These are phyloP conservation scores for Leccinum solheimii DNA, from an alignment of 1,284 basidiomycete species.

Conservation along the genomic window DNA sequence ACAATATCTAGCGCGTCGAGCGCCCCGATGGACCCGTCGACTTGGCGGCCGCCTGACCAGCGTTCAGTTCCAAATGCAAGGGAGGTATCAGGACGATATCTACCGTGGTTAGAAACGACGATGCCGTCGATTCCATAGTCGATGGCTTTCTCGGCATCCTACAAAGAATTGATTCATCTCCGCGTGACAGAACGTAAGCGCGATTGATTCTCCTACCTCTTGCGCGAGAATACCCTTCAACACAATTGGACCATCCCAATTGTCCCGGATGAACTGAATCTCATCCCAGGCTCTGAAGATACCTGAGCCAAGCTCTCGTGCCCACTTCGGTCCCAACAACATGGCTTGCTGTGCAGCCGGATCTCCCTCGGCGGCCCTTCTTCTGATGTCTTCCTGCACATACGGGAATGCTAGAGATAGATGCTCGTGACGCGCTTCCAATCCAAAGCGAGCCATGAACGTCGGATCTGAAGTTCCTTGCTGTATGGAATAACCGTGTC, in stretches of 20 bases:
- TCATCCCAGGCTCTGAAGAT: conserved; percentile 65
- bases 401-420: conserved; percentile 57
- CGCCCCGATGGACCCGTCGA: conserved; percentile 77
- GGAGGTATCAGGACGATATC: conserved; percentile 9
- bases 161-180: neutral
- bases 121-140: conserved; percentile 73
- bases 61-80: neutral
- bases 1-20: conserved; percentile 68
- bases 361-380: conserved; percentile 46
- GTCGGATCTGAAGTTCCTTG: conserved; percentile 68
- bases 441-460: conserved; percentile 58
- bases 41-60: conserved; percentile 67
- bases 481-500: conserved; percentile 58
- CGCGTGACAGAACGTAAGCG: neutral
- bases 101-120: conserved; percentile 81
- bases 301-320: conserved; percentile 59
- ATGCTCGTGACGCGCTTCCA: conserved; percentile 44
- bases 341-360: conserved; percentile 41
- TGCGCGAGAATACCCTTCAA: conserved; percentile 68
- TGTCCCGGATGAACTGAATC: conserved; percentile 57
- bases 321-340: conserved; percentile 54
- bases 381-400: conserved; percentile 45
- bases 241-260: conserved; percentile 70
- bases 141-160: conserved; percentile 72
- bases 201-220: conserved; percentile 33